Evolutionary conservation across 345 rosid species (phyloP).

Genomic region (Tarenaya hassleriana): DNA sequence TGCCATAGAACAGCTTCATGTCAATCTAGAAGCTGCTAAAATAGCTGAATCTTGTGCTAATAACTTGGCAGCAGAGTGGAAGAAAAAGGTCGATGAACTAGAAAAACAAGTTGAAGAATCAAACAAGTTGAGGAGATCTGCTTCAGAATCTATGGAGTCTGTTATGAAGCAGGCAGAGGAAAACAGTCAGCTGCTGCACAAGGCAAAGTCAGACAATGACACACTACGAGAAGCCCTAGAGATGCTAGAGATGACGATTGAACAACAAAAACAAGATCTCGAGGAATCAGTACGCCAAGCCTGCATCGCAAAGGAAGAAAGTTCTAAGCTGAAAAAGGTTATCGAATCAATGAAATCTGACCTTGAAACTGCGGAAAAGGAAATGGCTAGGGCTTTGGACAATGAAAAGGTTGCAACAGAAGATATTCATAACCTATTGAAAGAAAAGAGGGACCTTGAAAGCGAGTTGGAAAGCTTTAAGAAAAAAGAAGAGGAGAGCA

Average conservation of each 20-base stretch:
- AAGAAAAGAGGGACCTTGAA: conserved; percentile 58
- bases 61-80: conserved; percentile 63
- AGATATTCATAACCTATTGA: conserved; percentile 49
- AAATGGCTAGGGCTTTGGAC: conserved; percentile 55
- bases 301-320: conserved; percentile 40
- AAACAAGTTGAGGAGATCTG: conserved; percentile 58
- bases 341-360: conserved; percentile 53
- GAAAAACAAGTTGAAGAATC: conserved; percentile 55
- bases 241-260: conserved; percentile 52
- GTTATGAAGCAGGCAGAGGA: conserved; percentile 67
- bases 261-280: conserved; percentile 50
- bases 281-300: conserved; percentile 52
- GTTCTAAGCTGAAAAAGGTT: conserved; percentile 34
- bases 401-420: conserved; percentile 69
- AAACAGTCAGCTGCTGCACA: conserved; percentile 54
- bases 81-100: conserved; percentile 47
- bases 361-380: conserved; percentile 52
- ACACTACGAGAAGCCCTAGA: conserved; percentile 62
- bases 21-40: conserved; percentile 80
- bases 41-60: conserved; percentile 77
- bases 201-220: conserved; percentile 50
- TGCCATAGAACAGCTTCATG: conserved; percentile 57
- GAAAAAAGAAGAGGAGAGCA: conserved; percentile 77
- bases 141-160: conserved; percentile 71
- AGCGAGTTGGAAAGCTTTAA: conserved; percentile 50